A percentile compares a stretch with the other conserved stretches of the same genome.
Conservation (phyloP, 352 stramenopile genomes). For the Globisporangium uncinulatum region DNA sequence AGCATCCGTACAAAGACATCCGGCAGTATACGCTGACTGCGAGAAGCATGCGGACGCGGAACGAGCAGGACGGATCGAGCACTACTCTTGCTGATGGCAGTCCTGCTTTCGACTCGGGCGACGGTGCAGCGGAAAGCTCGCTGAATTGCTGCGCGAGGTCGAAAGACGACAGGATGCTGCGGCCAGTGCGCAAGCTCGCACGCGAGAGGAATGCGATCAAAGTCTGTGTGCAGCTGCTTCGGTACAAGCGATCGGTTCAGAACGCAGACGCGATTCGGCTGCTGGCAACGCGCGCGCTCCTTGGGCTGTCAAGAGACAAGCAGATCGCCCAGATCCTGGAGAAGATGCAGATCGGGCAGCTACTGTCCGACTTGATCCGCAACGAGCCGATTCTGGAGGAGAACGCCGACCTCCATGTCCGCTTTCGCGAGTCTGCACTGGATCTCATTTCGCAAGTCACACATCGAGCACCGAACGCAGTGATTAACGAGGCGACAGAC, state of each 20-base stretch:
- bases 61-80: conserved; percentile 13
- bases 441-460: conserved; percentile 87
- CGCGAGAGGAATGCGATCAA: conserved; percentile 83
- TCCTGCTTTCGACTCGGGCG: background rate
- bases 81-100: background rate
- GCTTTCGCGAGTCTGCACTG: conserved; percentile 82
- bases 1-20: conserved; percentile 82
- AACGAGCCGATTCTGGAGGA: conserved; percentile 81
- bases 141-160: conserved; percentile 48
- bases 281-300: conserved; percentile 68
- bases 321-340: conserved; percentile 89
- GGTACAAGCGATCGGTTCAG: conserved; percentile 84
- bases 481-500: conserved; percentile 86
- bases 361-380: conserved; percentile 85
- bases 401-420: conserved; percentile 79
- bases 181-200: conserved; percentile 66
- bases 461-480: conserved; percentile 69
- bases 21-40: conserved; percentile 72
- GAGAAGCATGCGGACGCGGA: conserved; percentile 56
- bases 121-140: conserved; percentile 12
- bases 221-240: conserved; percentile 81
- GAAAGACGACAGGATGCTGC: conserved; percentile 59
- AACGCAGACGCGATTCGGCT: conserved; percentile 84
- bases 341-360: conserved; percentile 85
- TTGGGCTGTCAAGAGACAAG: conserved; percentile 78